These are phyloP conservation scores for Kwoniella europaea DNA, from an alignment of 768 basidiomycete species.

Conservation along the genomic window DNA sequence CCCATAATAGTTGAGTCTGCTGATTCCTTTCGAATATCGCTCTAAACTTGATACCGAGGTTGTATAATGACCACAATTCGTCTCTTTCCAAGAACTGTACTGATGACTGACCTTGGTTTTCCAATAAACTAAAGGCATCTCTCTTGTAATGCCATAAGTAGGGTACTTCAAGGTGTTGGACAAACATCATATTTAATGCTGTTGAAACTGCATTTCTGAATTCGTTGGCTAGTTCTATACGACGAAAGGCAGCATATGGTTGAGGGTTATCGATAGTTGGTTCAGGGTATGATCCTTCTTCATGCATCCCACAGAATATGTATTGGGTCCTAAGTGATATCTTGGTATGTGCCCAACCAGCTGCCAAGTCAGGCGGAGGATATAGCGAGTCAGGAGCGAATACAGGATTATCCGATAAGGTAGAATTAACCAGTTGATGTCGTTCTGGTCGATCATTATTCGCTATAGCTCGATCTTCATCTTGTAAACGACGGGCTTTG, in stretches of 20 bases:
- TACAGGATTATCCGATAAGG: constrained; percentile 66
- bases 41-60: constrained; percentile 86
- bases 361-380: constrained; percentile 77
- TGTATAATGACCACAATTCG: constrained; percentile 89
- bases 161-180: constrained; percentile 89
- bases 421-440: constrained; percentile 86
- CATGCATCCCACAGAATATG: constrained; percentile 46
- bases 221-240: constrained; percentile 62
- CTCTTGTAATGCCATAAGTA: constrained; percentile 93
- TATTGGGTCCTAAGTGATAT: constrained; percentile 67
- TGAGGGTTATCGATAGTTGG: constrained; percentile 35
- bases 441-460: constrained; percentile 90
- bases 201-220: constrained; percentile 74
- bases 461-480: constrained; percentile 91
- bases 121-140: constrained; percentile 72
- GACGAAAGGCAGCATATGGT: constrained; percentile 61
- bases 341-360: constrained; percentile 81
- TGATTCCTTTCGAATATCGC: constrained; percentile 77
- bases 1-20: constrained; percentile 69
- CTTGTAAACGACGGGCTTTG: constrained; percentile 80
- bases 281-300: constrained; percentile 38
- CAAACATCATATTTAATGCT: constrained; percentile 79
- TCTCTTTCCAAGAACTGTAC: constrained; percentile 68
- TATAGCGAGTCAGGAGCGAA: constrained; percentile 62
- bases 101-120: constrained; percentile 39